These are phyloP conservation scores for Alternaria brassicicola DNA, from an alignment of 2,329 filamentous ascomycete species.

Conservation along the genomic window DNA sequence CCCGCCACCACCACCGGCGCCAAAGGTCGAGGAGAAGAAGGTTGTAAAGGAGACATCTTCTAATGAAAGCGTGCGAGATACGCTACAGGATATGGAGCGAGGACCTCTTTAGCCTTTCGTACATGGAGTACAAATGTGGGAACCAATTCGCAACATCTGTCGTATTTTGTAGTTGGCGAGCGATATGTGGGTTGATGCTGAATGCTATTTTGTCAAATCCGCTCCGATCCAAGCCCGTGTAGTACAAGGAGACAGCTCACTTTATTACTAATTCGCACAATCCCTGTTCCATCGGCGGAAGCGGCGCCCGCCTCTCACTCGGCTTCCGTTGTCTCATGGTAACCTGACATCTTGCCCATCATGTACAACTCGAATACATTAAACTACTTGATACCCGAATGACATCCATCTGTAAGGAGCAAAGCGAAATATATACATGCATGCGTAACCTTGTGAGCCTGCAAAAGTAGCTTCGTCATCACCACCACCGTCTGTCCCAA, in stretches of 20 bases:
- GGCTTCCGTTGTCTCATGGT: not conserved
- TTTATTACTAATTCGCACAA: not conserved
- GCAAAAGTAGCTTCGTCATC: not conserved
- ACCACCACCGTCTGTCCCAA: not conserved
- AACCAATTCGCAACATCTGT: not conserved
- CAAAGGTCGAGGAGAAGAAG: conserved; percentile 20
- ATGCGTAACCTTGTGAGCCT: not conserved
- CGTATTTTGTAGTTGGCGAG: not conserved
- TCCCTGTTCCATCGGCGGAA: not conserved
- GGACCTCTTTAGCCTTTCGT: conserved; percentile 11
- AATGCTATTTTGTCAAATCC: not conserved
- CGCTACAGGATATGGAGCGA: conserved; percentile 26
- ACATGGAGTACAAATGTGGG: not conserved
- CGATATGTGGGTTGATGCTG: not conserved
- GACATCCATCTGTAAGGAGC: not conserved
- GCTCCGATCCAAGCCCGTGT: not conserved
- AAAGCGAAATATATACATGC: not conserved
- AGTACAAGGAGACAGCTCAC: not conserved
- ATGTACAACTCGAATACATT: not conserved
- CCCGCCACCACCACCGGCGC: conserved; percentile 25
- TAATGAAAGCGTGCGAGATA: conserved; percentile 16
- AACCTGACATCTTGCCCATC: not conserved
- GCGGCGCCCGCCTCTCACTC: not conserved
- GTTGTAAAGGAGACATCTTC: conserved; percentile 16
- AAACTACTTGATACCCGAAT: not conserved